Percentiles rank a stretch among this genome's conserved stretches.
Evolutionary conservation across 129 eudicot species (phyloP).

Genomic region (Oenanthe sinensis): DNA sequence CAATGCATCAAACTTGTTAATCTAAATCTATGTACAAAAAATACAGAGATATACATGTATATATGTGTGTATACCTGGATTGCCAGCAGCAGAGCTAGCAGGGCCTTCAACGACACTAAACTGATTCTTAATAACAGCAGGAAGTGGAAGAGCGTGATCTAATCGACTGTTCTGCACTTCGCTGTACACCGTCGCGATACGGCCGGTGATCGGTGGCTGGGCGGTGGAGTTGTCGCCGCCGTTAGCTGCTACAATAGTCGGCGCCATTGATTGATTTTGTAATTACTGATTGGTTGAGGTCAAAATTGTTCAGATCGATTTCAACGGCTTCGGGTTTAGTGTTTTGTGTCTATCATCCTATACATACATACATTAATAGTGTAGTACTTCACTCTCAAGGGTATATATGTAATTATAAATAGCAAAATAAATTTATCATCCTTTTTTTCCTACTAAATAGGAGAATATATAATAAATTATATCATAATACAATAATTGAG

Average conservation of each 20-base stretch:
- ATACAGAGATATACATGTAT: background rate
- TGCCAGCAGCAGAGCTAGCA: conserved; percentile 76
- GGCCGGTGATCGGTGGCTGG: conserved; percentile 36
- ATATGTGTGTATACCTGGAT: conserved; percentile 42
- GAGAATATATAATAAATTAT: too few relatives aligned
- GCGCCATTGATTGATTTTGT: conserved; percentile 55
- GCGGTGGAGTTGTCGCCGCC: conserved; percentile 46
- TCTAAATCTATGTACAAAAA: background rate
- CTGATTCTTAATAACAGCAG: conserved; percentile 47
- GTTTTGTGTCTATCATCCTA: background rate
- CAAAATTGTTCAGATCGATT: background rate
- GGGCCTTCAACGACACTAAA: conserved; percentile 69
- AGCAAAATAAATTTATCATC: too few relatives aligned
- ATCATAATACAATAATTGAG: too few relatives aligned
- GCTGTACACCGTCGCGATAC: conserved; percentile 72
- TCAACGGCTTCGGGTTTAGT: background rate
- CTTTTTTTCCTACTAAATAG: too few relatives aligned
- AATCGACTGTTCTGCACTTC: conserved; percentile 90
- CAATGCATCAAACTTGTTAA: too few relatives aligned
- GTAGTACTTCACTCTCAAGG: too few relatives aligned
- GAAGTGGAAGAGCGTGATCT: conserved; percentile 74
- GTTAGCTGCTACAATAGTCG: conserved; percentile 32
- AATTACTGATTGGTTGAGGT: background rate
- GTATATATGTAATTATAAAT: too few relatives aligned
- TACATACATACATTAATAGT: too few relatives aligned